These are phyloP conservation scores for Mycosphaerella sp. DNA, from an alignment of 2,329 filamentous ascomycete genomes.

Conservation along the genomic window DNA sequence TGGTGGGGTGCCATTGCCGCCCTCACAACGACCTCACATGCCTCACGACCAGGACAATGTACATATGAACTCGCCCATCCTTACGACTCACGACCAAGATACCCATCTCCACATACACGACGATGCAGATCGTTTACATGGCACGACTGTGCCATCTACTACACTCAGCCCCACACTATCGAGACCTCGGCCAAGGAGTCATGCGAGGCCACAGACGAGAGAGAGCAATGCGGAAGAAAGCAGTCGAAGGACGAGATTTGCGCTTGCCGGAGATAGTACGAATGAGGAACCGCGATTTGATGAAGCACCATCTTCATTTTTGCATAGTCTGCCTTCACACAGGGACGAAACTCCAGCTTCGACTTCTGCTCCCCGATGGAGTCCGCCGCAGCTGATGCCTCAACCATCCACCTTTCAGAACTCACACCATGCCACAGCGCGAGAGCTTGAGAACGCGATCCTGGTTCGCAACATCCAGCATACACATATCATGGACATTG, in stretches of 20 bases:
- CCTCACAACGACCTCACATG: neutral
- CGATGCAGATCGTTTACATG: neutral
- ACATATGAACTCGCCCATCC: conserved; percentile 1
- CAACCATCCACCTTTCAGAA: neutral
- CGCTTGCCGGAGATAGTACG: conserved; percentile 17
- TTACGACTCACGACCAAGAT: conserved; percentile 4
- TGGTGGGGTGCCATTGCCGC: conserved; percentile 11
- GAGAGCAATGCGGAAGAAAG: conserved; percentile 24
- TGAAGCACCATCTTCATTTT: neutral
- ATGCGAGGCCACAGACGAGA: conserved; percentile 18
- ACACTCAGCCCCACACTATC: neutral
- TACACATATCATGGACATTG: conserved; percentile 10
- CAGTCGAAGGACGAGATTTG: conserved; percentile 22
- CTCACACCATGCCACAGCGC: neutral
- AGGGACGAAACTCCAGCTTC: neutral
- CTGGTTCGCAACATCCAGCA: neutral
- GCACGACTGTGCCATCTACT: conserved; percentile 1
- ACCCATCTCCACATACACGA: conserved; percentile 1
- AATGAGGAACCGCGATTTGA: conserved; percentile 13
- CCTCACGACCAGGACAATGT: conserved; percentile 4
- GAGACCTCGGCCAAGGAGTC: conserved; percentile 4
- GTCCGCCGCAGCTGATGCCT: neutral
- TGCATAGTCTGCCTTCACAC: neutral
- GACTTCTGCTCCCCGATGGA: neutral
- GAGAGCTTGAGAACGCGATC: neutral